Evolutionary conservation across 2,329 filamentous ascomycete species (phyloP).

Genomic region (Penicillium hesseltinei): DNA sequence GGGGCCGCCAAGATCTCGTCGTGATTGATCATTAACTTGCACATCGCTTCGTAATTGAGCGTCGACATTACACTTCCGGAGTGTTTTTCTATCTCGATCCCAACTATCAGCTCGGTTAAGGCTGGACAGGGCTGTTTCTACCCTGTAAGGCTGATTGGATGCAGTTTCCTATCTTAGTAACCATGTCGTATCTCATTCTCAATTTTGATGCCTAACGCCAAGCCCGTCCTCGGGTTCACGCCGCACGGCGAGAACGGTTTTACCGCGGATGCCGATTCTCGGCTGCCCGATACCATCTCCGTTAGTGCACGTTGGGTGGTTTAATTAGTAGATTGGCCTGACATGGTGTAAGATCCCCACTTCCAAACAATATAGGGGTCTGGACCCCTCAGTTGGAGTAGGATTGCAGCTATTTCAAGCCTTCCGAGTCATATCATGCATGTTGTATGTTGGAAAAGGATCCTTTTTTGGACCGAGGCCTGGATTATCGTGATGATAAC

Average conservation of each 20-base stretch:
- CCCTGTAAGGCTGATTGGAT: not conserved
- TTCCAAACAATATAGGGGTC: not conserved
- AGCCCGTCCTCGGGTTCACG: not conserved
- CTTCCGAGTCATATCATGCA: not conserved
- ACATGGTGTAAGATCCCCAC: not conserved
- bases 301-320: not conserved
- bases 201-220: slow-evolving; percentile 7
- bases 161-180: not conserved
- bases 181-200: not conserved
- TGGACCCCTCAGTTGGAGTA: not conserved
- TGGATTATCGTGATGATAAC: not conserved
- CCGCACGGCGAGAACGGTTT: not conserved
- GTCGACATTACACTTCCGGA: not conserved
- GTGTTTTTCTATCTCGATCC: not conserved
- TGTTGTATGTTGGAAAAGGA: not conserved
- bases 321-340: not conserved
- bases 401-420: not conserved
- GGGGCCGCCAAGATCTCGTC: slow-evolving; percentile 5
- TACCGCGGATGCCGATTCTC: not conserved
- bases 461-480: no score
- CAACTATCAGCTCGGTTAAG: not conserved
- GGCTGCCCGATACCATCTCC: not conserved
- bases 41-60: not conserved
- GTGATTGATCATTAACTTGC: slow-evolving; percentile 5
- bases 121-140: not conserved